Evolutionary conservation across 345 rosid species (phyloP).

Genomic region (Eucalyptus sideroxylon): DNA sequence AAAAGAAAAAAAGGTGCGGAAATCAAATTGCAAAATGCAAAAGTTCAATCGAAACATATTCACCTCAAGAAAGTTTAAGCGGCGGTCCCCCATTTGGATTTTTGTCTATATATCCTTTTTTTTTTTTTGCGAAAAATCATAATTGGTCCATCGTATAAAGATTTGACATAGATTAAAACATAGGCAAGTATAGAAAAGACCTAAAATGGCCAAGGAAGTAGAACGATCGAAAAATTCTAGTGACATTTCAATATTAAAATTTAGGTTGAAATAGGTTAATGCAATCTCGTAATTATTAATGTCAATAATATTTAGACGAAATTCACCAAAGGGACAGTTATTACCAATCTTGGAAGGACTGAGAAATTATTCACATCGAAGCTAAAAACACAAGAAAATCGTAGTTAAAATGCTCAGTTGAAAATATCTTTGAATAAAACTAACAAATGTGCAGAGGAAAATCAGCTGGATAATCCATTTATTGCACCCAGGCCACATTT

Average conservation of each 20-base stretch:
- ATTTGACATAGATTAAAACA: not conserved
- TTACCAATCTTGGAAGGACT: not conserved
- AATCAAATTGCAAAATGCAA: too few relatives aligned
- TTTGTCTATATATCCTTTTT: not conserved
- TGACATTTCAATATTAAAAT: not conserved
- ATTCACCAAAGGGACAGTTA: not conserved
- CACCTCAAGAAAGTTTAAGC: not conserved
- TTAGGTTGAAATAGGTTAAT: rapidly evolving
- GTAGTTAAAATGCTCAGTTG: rapidly evolving
- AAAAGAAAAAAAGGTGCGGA: too few relatives aligned
- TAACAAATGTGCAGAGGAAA: not conserved
- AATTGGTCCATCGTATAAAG: not conserved
- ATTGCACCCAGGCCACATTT: not conserved
- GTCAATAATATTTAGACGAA: not conserved
- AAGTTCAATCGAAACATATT: too few relatives aligned
- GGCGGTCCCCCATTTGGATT: not conserved
- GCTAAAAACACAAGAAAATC: not conserved
- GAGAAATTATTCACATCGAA: not conserved
- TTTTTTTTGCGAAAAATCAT: not conserved
- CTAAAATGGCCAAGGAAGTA: not conserved
- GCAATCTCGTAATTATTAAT: not conserved
- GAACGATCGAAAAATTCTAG: not conserved
- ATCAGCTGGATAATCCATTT: not conserved
- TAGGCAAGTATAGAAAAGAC: not conserved
- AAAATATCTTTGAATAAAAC: not conserved